Conservation (phyloP, 768 basidiomycete genomes). For the Grammothele lineata region DNA sequence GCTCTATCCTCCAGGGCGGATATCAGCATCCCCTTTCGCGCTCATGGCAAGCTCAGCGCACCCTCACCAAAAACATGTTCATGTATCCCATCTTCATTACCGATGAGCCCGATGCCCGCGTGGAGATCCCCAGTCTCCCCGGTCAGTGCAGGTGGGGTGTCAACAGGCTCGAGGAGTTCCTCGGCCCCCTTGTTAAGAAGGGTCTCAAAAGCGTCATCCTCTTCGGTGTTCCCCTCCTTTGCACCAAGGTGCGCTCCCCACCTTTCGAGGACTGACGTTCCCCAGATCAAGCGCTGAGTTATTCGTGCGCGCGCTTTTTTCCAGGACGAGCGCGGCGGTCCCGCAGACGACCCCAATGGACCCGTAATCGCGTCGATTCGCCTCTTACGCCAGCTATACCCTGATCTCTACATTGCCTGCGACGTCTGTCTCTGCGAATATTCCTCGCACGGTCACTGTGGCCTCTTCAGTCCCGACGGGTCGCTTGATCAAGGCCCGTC, state of each 20-base stretch:
- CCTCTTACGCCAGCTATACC: slow-evolving; percentile 73
- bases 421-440: slow-evolving; percentile 99
- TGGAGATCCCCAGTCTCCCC: slow-evolving; percentile 72
- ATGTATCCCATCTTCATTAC: slow-evolving; percentile 99
- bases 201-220: slow-evolving; percentile 90
- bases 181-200: slow-evolving; percentile 84
- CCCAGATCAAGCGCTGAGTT: too few species aligned
- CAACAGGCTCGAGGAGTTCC: slow-evolving; percentile 84
- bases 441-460: slow-evolving; percentile 97
- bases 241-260: slow-evolving; percentile 53
- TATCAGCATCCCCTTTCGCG: slow-evolving; percentile 90
- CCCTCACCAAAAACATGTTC: slow-evolving; percentile 87
- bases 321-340: slow-evolving; percentile 78
- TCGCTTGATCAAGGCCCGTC: slow-evolving; percentile 77
- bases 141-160: slow-evolving; percentile 93
- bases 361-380: slow-evolving; percentile 94
- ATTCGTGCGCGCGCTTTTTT: background rate
- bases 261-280: too few species aligned
- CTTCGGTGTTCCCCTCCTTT: slow-evolving; percentile 87
- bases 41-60: slow-evolving; percentile 78
- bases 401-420: slow-evolving; percentile 81
- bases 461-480: slow-evolving; percentile 67
- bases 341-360: slow-evolving; percentile 85
- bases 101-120: slow-evolving; percentile 84
- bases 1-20: slow-evolving; percentile 86